These are phyloP conservation scores for Teunomyces kruisii DNA, from an alignment of 805 yeast genomes.

Conservation along the genomic window DNA sequence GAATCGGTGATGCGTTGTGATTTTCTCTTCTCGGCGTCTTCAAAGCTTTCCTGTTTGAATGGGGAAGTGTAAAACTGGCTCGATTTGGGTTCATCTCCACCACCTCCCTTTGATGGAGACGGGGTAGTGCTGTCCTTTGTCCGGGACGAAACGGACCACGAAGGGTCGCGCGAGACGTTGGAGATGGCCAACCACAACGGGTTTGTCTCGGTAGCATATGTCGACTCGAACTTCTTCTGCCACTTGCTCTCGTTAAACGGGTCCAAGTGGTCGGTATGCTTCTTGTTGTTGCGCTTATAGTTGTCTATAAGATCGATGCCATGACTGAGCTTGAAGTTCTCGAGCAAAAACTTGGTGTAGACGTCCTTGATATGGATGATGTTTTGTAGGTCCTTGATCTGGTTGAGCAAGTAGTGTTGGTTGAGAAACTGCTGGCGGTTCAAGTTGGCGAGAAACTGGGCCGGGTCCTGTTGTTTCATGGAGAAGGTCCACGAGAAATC, in stretches of 20 bases:
- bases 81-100: not conserved
- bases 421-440: slow-evolving; percentile 21
- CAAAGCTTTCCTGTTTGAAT: not conserved
- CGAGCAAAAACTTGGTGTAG: slow-evolving; percentile 30
- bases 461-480: slow-evolving; percentile 11
- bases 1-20: not conserved
- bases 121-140: not conserved
- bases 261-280: slow-evolving; percentile 3
- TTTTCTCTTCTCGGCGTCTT: not conserved
- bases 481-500: slow-evolving; percentile 23
- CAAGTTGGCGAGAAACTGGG: slow-evolving; percentile 18
- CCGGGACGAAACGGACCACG: not conserved
- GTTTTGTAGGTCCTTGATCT: slow-evolving; percentile 19
- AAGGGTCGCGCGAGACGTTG: not conserved
- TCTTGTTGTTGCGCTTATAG: slow-evolving; percentile 21
- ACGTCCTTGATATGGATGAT: slow-evolving; percentile 27
- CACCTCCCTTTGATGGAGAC: not conserved
- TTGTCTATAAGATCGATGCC: slow-evolving; percentile 33
- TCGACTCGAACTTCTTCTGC: not conserved
- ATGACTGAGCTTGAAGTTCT: slow-evolving; percentile 34
- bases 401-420: slow-evolving; percentile 18
- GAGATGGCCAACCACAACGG: not conserved
- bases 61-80: slow-evolving; percentile 9
- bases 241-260: slow-evolving; percentile 4
- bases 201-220: not conserved